Base-by-base conservation (phyloP, 2,329 filamentous ascomycete genomes). In the Claviceps spartinae region DNA sequence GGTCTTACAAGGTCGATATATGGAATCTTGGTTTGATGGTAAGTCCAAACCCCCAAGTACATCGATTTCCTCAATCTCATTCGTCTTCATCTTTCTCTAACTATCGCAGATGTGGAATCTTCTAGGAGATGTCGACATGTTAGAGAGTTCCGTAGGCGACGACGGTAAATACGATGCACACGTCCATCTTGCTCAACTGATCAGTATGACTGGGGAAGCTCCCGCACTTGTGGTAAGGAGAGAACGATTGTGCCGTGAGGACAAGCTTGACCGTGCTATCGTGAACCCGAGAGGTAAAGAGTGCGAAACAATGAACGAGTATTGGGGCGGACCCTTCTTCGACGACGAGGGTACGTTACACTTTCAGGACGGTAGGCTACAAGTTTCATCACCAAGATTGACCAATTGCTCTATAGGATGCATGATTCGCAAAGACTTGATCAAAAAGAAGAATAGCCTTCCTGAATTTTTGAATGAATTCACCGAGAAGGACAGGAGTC, bases 151-250 rank as follows among this genome's bases (percentile, higher is more conserved):
- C 8, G 55, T 52, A 13, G 57, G 51, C 20, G 45, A 58, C 11
- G 55, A 57, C 38, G 59, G 57, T 18, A 53, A 57, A 40, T 60
- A 60, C 22, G 56, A 59, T 44, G 56, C 57, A n/a, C 58, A 60
- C 13, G 55, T 59, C 14, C 58, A 59, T 49, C 56, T 61, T 36
- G 58, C 55, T 4, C 54, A 56, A 50, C 58, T 60, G 51, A 24
- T 58, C 30, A 52, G 55, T 37, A 41, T 61, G 0, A 42, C 60
- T 2, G 56, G 59, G 43, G 18, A 54, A 1, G 56, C 58, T 5
- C 56, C 55, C 2, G 7, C 40, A 40, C n/a, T 52, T 9, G 9
- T 57, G 8, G 24, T 58, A 22, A 45, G 52, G 5, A 53, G 54
- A 11, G 59, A 59, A 16, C 53, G 54, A 14, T 2, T 55, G 9